Base-by-base conservation (phyloP, 352 stramenopile species). In the Phytophthora multivora region DNA sequence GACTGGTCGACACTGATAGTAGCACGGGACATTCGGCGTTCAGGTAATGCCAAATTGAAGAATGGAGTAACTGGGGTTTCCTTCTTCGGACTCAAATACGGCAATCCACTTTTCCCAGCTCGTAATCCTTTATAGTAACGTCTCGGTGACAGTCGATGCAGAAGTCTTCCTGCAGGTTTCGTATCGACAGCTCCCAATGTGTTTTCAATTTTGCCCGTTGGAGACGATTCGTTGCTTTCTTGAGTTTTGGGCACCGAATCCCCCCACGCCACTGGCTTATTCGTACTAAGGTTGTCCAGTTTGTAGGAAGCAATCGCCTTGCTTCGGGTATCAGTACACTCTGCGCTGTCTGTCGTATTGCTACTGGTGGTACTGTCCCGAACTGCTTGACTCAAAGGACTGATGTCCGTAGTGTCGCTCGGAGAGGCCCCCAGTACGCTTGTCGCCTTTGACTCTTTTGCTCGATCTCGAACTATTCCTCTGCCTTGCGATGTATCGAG, bases 101-200 rank as follows among this genome's bases (percentile, higher is more conserved):
- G 47, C 5, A 66, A 38, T 18, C 21, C 42, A 36, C 43, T 11
- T 58, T 46, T 71, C 2, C 51, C 57, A 38, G 19, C 11, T 47
- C 39, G 45, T 12, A 65, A 51, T 13, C 23, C 58, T 60, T 59
- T 52, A 25, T 60, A 72, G 40, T 65, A 72, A 15, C 51, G 63
- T 13, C 45, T 64, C 9, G 63, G 63, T 41, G 63, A 72, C 19
- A 72, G 43, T 12, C 58, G 51, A 43, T 72, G 63, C 13, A 72
- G 40, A 51, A 72, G 63, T 16, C 43, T 59, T 16, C 63, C 63
- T 30, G 18, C 16, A 45, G 55, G 64, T 31, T 56, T 69, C 18
- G 42, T 51, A 8, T 62, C 56, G 8, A 66, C 15, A 23, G 56
- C 36, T 25, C 57, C 63, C 39, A 56, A 16, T 16, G 38, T 51